A percentile compares a stretch with the other conserved stretches of the same genome.
phyloP scores from a whole-genome alignment of 2,329 filamentous ascomycete species.

The Trichoderma polysporum region DNA sequence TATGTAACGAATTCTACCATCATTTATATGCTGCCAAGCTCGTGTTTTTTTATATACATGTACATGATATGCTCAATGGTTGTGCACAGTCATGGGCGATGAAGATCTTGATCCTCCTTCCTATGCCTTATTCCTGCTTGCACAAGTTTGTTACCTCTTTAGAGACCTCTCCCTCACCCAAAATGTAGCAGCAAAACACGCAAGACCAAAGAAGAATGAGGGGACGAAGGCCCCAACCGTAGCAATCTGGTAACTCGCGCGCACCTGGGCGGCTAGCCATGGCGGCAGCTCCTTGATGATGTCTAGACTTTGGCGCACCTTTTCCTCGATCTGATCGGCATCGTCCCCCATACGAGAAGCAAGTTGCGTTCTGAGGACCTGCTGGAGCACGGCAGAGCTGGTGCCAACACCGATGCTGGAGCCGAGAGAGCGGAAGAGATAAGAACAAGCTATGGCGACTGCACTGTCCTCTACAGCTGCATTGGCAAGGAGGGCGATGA shows the following conservation, averaged over 20 bases:
- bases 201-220: constrained; percentile 35
- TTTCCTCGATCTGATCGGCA: constrained; percentile 64
- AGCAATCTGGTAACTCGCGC: constrained; percentile 61
- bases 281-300: constrained; percentile 67
- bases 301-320: constrained; percentile 68
- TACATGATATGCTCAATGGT: background rate
- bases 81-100: background rate
- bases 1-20: background rate
- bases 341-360: constrained; percentile 55
- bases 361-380: constrained; percentile 60
- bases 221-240: constrained; percentile 44
- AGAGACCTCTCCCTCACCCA: constrained; percentile 61
- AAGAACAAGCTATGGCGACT: constrained; percentile 74
- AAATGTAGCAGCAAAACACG: constrained; percentile 42
- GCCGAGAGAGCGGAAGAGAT: constrained; percentile 78
- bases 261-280: constrained; percentile 57
- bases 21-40: background rate
- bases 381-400: constrained; percentile 69
- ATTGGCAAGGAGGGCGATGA: constrained; percentile 72
- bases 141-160: constrained; percentile 31
- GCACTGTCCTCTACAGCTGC: constrained; percentile 66
- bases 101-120: background rate
- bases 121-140: background rate
- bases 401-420: constrained; percentile 73
- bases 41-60: background rate